phyloP scores from a whole-genome alignment of 2,329 filamentous ascomycete species.

The Venturia pyrina region DNA sequence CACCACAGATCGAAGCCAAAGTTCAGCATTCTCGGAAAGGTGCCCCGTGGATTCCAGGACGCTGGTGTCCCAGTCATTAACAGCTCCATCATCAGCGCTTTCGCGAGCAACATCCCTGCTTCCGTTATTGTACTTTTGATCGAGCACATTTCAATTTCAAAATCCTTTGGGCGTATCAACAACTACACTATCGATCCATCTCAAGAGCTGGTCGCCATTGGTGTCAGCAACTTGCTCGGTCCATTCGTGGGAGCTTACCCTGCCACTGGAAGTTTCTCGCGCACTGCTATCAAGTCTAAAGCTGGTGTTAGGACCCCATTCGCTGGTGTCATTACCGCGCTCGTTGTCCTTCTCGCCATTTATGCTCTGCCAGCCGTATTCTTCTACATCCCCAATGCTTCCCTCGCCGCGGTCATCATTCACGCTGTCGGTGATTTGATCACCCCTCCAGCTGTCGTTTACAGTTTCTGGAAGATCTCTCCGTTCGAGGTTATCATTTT shows the following conservation, averaged over 20 bases:
- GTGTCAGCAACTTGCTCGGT: constrained; percentile 78
- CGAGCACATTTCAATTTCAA: constrained; percentile 94
- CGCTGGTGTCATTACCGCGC: constrained; percentile 77
- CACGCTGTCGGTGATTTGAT: constrained; percentile 91
- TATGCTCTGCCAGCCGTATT: constrained; percentile 84
- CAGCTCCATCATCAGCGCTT: constrained; percentile 53
- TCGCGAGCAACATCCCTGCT: constrained; percentile 66
- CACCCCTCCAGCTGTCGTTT: constrained; percentile 80
- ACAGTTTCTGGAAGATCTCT: constrained; percentile 91
- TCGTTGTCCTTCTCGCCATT: constrained; percentile 79
- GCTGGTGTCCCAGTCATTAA: constrained; percentile 64
- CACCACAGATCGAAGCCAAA: constrained; percentile 48
- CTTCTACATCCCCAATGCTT: constrained; percentile 80
- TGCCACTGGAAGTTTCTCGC: constrained; percentile 88
- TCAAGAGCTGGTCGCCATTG: constrained; percentile 91
- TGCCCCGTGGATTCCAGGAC: constrained; percentile 80
- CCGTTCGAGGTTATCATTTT: constrained; percentile 88
- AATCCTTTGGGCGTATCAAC: constrained; percentile 91
- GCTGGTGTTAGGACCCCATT: constrained; percentile 88
- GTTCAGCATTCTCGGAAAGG: constrained; percentile 64
- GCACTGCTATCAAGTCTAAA: constrained; percentile 95
- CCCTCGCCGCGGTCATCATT: constrained; percentile 82
- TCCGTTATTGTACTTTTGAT: constrained; percentile 91
- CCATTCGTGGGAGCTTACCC: constrained; percentile 88
- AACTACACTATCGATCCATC: constrained; percentile 95